These are phyloP conservation scores for Alternaria burnsii DNA, from an alignment of 2,329 filamentous ascomycete genomes.

Conservation along the genomic window DNA sequence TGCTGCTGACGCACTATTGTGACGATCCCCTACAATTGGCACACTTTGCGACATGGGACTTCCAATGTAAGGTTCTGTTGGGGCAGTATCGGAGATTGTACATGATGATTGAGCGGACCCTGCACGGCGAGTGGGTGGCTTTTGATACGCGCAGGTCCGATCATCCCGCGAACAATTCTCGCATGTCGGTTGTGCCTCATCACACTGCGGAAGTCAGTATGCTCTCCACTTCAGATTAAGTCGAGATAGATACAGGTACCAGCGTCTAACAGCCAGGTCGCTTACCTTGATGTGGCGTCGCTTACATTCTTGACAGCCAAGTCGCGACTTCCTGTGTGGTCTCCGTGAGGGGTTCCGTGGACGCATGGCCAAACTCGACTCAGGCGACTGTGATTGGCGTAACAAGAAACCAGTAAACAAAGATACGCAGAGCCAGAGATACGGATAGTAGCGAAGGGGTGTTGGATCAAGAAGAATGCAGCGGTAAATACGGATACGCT, in stretches of 20 bases:
- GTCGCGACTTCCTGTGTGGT: constrained; percentile 31
- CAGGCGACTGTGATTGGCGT: not conserved
- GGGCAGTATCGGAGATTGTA: not conserved
- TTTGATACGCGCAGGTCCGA: constrained; percentile 25
- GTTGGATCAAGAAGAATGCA: not conserved
- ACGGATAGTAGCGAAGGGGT: not conserved
- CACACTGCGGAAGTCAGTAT: constrained; percentile 20
- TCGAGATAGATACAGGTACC: not conserved
- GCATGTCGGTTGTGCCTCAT: constrained; percentile 29
- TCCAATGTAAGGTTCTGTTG: constrained; percentile 1
- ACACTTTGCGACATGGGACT: constrained; percentile 6
- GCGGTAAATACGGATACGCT: constrained; percentile 4
- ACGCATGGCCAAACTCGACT: not conserved
- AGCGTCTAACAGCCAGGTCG: not conserved
- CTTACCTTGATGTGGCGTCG: constrained; percentile 35
- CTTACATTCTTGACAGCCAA: constrained; percentile 33
- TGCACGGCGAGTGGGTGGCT: constrained; percentile 6
- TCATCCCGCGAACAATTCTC: constrained; percentile 22
- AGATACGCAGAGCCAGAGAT: not conserved
- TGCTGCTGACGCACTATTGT: not conserved
- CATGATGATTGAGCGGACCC: constrained; percentile 2
- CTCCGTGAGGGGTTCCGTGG: constrained; percentile 14
- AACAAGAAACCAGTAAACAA: not conserved
- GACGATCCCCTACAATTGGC: not conserved
- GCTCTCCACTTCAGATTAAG: not conserved